These are phyloP conservation scores for Candida easanensis DNA, from an alignment of 805 yeast genomes.

Conservation along the genomic window DNA sequence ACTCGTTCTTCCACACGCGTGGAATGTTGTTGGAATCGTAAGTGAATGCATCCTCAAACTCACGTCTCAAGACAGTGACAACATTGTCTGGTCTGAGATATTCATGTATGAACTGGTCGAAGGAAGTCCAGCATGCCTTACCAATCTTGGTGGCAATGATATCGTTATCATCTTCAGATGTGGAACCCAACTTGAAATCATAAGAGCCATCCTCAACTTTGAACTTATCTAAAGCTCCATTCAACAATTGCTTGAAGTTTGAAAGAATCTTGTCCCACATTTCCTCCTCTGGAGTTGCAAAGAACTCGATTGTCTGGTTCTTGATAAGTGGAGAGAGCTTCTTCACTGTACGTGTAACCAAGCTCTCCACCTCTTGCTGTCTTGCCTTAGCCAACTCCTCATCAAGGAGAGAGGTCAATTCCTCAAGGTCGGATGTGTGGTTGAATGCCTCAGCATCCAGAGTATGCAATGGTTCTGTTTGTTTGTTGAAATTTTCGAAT, in stretches of 20 bases:
- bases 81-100: constrained; percentile 65
- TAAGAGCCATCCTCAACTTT: constrained; percentile 28
- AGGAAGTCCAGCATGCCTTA: constrained; percentile 60
- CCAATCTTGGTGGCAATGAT: constrained; percentile 42
- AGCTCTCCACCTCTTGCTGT: constrained; percentile 25
- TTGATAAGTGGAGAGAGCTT: constrained; percentile 45
- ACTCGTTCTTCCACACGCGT: constrained; percentile 68
- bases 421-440: constrained; percentile 32
- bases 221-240: constrained; percentile 31
- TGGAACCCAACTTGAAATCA: constrained; percentile 66
- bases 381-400: constrained; percentile 23
- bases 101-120: constrained; percentile 58
- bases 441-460: constrained; percentile 25
- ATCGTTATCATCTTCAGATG: constrained; percentile 40
- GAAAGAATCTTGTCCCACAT: constrained; percentile 61
- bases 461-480: constrained; percentile 17
- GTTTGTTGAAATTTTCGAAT: constrained; percentile 15
- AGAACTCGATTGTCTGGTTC: constrained; percentile 45
- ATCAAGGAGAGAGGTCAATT: constrained; percentile 29
- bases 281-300: constrained; percentile 46
- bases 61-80: constrained; percentile 63
- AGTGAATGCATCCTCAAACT: constrained; percentile 79
- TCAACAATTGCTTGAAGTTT: constrained; percentile 39
- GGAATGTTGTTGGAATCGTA: constrained; percentile 85
- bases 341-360: constrained; percentile 45